Base-by-base conservation (phyloP, 1,284 basidiomycete species). In the Fereydounia khargensis region DNA sequence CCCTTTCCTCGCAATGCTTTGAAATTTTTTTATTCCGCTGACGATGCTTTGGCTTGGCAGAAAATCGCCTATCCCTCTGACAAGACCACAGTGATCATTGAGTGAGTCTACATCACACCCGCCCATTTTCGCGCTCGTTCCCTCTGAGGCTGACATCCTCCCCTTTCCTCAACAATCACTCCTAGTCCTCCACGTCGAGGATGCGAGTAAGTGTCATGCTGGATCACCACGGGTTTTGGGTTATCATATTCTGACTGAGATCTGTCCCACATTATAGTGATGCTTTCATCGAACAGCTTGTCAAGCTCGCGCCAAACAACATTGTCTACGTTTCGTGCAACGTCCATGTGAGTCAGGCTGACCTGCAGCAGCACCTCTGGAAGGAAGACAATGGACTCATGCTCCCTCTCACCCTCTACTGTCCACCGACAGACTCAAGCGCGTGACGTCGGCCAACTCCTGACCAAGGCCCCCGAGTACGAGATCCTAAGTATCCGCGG, bases 301-400 rank as follows among this genome's bases (percentile, higher is more conserved):
- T 74, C 19, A 54, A 55, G 1, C 52, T 76, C n/a, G 52, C 41
- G 2, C 73, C 75, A 0, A 47, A 49, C 16, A 39, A 63, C 18
- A 70, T 76, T 24, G 54, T 76, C 13, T 76, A 76, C 42, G 67
- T 76, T 6, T 65, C 59, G n/a, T 97, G 94, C 77, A 97, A 97
- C 76, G 92, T 81, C 6, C 79, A n/a, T n/a, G n/a, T n/a, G n/a
- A n/a, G n/a, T n/a, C n/a, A n/a, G n/a, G n/a, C 60, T 25, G 47
- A 9, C 33, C 33, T 18, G 10, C 9, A 9, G 10, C 13, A 28
- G 27, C 9, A n/a, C 9, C 27, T 28, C 10, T 9, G n/a, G 27
- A 28, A 28, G 10, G 9, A 28, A 28, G 27, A 9, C 27, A 9
- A 28, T n/a, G 9, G 27, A 28, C 9, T n/a, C 9, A 28, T 28